These are phyloP conservation scores for Cantharellus cinnabarinus DNA, from an alignment of 768 basidiomycete species.

Conservation along the genomic window DNA sequence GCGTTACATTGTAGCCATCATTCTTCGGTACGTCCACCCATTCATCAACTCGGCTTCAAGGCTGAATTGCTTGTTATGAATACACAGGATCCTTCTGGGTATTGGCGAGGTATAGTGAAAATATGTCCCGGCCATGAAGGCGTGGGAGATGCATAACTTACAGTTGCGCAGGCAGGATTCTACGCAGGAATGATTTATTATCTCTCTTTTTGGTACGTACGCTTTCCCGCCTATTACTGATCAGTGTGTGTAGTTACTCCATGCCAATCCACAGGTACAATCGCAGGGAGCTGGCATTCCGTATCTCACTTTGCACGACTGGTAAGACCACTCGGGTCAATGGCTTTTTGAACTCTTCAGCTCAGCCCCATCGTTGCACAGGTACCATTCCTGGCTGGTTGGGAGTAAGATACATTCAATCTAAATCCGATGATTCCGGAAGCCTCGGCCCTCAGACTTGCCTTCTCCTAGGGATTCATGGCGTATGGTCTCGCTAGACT, in stretches of 20 bases:
- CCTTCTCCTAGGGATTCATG: conserved; percentile 24
- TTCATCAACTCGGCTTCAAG: conserved; percentile 34
- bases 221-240: neutral
- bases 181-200: conserved; percentile 42
- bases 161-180: conserved; percentile 18
- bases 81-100: neutral
- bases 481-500: conserved; percentile 36
- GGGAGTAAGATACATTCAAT: neutral
- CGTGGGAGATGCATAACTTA: neutral
- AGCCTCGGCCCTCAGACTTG: neutral
- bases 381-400: neutral
- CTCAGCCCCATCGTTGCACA: neutral
- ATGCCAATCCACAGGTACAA: conserved; percentile 11
- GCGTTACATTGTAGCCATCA: conserved; percentile 29
- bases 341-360: neutral
- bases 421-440: neutral
- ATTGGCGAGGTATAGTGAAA: neutral
- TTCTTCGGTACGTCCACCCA: conserved; percentile 30
- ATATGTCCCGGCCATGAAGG: too few relatives aligned
- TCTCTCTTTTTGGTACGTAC: conserved; percentile 34
- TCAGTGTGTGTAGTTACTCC: too few relatives aligned
- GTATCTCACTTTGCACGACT: conserved; percentile 32
- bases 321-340: conserved; percentile 20
- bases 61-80: conserved; percentile 15
- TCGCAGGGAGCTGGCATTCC: neutral